Percentiles rank a stretch among this genome's conserved stretches.
Evolutionary conservation across 176 grass and related monocot species (phyloP).

Genomic region (Thalia dealbata): DNA sequence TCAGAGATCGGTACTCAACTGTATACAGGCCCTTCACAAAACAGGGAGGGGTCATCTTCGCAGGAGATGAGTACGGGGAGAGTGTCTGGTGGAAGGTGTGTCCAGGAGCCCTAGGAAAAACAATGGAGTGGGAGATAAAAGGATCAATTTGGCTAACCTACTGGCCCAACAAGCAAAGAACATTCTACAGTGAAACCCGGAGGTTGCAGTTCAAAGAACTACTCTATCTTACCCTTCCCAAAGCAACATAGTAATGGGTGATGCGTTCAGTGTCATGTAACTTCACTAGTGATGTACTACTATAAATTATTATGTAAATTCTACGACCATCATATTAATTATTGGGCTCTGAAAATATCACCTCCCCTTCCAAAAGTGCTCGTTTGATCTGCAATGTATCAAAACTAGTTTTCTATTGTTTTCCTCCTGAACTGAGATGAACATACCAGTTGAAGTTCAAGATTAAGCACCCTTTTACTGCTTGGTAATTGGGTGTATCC

Average conservation of each 20-base stretch:
- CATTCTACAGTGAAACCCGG: slow-evolving; percentile 59
- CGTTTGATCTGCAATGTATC: too few relatives aligned
- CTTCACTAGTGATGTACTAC: too few relatives aligned
- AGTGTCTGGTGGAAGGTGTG: slow-evolving; percentile 79
- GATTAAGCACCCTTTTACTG: too few relatives aligned
- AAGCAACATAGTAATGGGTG: slow-evolving; percentile 18
- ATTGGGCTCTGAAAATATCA: too few relatives aligned
- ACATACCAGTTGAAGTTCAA: too few relatives aligned
- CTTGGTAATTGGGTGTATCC: too few relatives aligned
- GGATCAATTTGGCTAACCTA: slow-evolving; percentile 85
- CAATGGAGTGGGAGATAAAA: slow-evolving; percentile 65
- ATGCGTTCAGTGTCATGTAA: background rate
- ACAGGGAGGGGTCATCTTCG: slow-evolving; percentile 64
- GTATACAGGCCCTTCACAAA: slow-evolving; percentile 66
- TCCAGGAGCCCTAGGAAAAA: slow-evolving; percentile 33
- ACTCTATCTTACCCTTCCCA: slow-evolving; percentile 46
- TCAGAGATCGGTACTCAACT: slow-evolving; percentile 62
- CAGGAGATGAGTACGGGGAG: slow-evolving; percentile 77
- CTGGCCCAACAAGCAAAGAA: slow-evolving; percentile 90
- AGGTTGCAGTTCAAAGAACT: slow-evolving; percentile 62
- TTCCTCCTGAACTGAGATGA: too few relatives aligned
- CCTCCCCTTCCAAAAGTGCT: too few relatives aligned
- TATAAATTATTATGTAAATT: too few relatives aligned
- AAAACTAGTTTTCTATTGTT: too few relatives aligned
- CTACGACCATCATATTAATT: too few relatives aligned